Evolutionary conservation across 192 early-diverging fungal genomes (phyloP), one percentile per base, ranked within the genome.

Genomic region (Tieghemiomyces parasiticus): DNA sequence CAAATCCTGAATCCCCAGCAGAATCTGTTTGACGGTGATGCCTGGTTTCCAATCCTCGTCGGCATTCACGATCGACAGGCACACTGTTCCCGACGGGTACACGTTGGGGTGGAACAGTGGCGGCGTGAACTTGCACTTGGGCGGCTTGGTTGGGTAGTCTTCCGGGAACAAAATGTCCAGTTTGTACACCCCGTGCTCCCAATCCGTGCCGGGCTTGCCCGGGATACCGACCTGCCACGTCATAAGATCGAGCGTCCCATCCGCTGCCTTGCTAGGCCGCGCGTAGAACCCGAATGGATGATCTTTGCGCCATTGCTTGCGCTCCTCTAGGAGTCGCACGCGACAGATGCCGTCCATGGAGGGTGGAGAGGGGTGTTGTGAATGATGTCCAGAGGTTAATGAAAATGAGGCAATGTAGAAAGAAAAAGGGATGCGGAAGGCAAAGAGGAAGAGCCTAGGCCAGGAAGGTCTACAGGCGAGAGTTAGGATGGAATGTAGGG

Each of bases 271-370:
- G 47, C 76, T 81, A 4, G 95, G 95, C 26, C 84, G 76, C 14
- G 93, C 92, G 63, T 82, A 96, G 69, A 99, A 99, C 0, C 95
- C 95, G 54, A 61, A 55, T 29, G 84, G 93, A 67, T 94, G 91
- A 67, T 94, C 95, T 73, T 92, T 95, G 62, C 93, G 72, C 95
- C 95, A 99, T 71, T 93, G 92, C 69, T 92, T 95, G 49, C 95
- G 76, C 73, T 99, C 95, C 70, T 96, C 91, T 53, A 80, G 75
- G n/a, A 95, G 75, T 24, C 93, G 74, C 29, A 78, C 81, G 46
- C 70, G 75, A 60, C 88, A 86, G 58, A 95, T 92, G 64, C 78
- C 77, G 49, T 81, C 80, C 74, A 76, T 76, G 2, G 22, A 26
- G n/a, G 22, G 20, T 45, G 20, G n/a, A n/a, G n/a, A n/a, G n/a